phyloP scores from a whole-genome alignment of 2,329 filamentous ascomycete genomes.

The Orbilia javanica region DNA sequence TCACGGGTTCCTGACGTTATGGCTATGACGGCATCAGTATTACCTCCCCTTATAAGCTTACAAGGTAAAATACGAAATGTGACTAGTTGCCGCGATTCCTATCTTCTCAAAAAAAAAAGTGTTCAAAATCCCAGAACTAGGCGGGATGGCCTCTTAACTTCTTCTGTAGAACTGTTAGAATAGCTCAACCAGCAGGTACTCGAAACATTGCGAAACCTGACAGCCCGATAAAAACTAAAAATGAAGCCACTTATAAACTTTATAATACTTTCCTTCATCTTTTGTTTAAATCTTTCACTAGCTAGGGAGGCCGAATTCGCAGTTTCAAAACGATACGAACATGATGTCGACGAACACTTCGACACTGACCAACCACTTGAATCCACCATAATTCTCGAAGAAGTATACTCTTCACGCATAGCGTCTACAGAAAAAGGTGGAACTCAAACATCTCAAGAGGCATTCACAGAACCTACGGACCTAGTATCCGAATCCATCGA shows the following conservation, averaged over 20 bases:
- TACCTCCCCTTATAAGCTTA: not conserved
- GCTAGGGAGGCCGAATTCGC: not conserved
- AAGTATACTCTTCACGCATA: constrained; percentile 20
- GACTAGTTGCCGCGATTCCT: not conserved
- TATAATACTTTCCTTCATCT: not conserved
- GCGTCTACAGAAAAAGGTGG: not conserved
- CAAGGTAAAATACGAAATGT: not conserved
- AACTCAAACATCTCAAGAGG: not conserved
- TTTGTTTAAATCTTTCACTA: not conserved
- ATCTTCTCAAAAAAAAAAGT: not conserved
- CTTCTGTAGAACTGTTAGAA: too few relatives aligned
- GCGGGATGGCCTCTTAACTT: not conserved
- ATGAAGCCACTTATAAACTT: constrained; percentile 8
- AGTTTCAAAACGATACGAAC: not conserved
- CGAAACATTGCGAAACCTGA: too few relatives aligned
- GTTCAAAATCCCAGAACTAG: not conserved
- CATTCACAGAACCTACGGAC: constrained; percentile 5
- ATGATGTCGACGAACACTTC: not conserved
- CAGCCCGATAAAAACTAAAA: not conserved
- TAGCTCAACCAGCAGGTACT: too few relatives aligned
- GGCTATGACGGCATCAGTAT: not conserved
- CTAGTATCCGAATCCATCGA: not conserved
- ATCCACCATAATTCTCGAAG: constrained; percentile 16
- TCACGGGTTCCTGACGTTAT: not conserved
- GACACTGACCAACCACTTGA: not conserved